These are phyloP conservation scores for Fremontodendron californicum DNA, from an alignment of 345 rosid genomes.

Conservation along the genomic window DNA sequence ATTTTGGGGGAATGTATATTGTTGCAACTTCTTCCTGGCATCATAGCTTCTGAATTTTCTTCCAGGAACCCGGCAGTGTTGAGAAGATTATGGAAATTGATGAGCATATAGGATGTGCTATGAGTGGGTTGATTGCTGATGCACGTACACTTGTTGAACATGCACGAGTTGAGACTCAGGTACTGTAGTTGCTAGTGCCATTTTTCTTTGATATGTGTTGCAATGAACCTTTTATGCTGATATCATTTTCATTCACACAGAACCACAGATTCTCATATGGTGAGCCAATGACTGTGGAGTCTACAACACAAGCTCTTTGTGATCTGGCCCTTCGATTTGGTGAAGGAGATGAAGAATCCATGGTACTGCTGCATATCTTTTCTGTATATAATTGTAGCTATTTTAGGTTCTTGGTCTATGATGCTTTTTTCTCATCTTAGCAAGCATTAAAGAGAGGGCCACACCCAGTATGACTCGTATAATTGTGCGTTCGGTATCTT, in stretches of 20 bases:
- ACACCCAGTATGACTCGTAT: background rate
- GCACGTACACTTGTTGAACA: constrained; percentile 98
- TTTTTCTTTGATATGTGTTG: background rate
- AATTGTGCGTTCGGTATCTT: background rate
- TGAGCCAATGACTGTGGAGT: constrained; percentile 97
- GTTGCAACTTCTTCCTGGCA: background rate
- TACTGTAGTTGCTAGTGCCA: constrained; percentile 17
- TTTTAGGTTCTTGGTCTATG: background rate
- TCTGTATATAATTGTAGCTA: background rate
- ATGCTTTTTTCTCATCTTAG: background rate
- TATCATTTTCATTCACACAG: constrained; percentile 22
- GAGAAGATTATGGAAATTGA: constrained; percentile 98
- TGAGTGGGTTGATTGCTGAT: constrained; percentile 98
- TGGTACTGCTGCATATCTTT: constrained; percentile 45
- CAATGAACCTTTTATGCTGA: background rate
- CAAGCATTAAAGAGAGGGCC: background rate
- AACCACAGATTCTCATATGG: constrained; percentile 93
- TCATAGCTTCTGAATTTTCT: constrained; percentile 7
- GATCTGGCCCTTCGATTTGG: constrained; percentile 92
- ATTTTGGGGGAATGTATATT: background rate
- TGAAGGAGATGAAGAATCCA: constrained; percentile 99
- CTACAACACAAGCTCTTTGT: constrained; percentile 96
- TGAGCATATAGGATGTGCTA: constrained; percentile 95
- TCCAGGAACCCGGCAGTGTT: constrained; percentile 94
- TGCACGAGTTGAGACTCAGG: constrained; percentile 99